phyloP scores from a whole-genome alignment of 331 rosid species.

The Saraca asoca region DNA sequence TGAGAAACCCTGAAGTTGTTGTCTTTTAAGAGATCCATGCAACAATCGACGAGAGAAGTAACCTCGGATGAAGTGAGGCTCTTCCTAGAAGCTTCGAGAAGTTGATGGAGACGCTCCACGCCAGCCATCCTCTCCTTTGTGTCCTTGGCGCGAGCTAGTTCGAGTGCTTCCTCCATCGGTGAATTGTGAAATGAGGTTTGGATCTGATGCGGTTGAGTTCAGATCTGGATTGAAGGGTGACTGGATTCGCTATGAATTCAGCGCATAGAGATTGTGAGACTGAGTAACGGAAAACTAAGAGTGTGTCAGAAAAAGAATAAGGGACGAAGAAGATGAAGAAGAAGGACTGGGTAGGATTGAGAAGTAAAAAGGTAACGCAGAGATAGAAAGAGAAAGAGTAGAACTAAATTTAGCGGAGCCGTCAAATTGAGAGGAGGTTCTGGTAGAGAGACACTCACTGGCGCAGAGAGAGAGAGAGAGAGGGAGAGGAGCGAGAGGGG shows the following conservation, averaged over 20 bases:
- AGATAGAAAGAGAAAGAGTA: conserved; percentile 15
- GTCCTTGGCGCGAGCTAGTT: conserved; percentile 96
- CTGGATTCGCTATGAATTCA: conserved; percentile 11
- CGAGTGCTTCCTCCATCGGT: conserved; percentile 95
- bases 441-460: conserved; percentile 17
- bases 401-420: conserved; percentile 41
- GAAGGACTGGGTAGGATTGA: background rate
- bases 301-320: background rate
- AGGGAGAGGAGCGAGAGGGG: conserved; percentile 26
- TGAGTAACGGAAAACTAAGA: background rate
- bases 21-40: conserved; percentile 95
- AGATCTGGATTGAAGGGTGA: conserved; percentile 52
- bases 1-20: conserved; percentile 91
- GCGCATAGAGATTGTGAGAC: conserved; percentile 28
- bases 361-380: conserved; percentile 26
- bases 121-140: conserved; percentile 99
- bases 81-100: conserved; percentile 87
- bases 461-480: conserved; percentile 15
- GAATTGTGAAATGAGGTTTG: conserved; percentile 22
- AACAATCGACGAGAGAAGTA: conserved; percentile 79
- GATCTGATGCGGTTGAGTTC: conserved; percentile 61
- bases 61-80: conserved; percentile 74
- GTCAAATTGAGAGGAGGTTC: conserved; percentile 31
- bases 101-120: conserved; percentile 88
- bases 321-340: background rate